Conservation (phyloP, 176 grass and related monocot species). For the Puccinellia tenuiflora region DNA sequence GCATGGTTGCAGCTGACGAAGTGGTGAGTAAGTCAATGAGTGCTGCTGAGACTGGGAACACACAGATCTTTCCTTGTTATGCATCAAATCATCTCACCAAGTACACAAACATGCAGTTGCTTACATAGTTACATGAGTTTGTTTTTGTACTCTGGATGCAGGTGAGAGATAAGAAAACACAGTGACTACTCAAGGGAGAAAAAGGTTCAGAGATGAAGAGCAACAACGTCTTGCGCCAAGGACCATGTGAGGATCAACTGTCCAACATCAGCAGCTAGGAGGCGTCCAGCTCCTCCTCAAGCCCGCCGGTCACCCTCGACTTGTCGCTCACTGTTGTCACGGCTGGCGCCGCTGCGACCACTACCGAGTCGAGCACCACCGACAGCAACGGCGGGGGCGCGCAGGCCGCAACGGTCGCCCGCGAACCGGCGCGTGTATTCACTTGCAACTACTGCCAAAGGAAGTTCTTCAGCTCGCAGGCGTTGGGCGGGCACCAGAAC, state of each 20-base stretch:
- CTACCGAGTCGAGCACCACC: constrained; percentile 47
- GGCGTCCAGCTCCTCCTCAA: constrained; percentile 28
- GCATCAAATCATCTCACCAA: not conserved
- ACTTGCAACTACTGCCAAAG: constrained; percentile 77
- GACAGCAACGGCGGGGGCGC: constrained; percentile 25
- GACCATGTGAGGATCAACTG: constrained; percentile 33
- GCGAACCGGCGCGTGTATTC: constrained; percentile 51
- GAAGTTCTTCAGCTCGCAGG: constrained; percentile 85
- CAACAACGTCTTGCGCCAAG: constrained; percentile 6
- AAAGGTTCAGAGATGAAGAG: constrained; percentile 30
- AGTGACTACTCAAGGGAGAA: not conserved
- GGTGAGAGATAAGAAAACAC: constrained; percentile 8
- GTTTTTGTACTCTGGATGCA: constrained; percentile 25
- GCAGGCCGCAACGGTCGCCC: not conserved
- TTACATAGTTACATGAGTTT: constrained; percentile 5
- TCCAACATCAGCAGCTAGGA: constrained; percentile 64
- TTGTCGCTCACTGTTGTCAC: constrained; percentile 37
- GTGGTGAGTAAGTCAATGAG: not conserved
- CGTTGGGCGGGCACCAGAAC: constrained; percentile 78
- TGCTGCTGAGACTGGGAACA: constrained; percentile 16
- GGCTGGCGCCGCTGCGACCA: not conserved
- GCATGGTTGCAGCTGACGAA: too few relatives aligned
- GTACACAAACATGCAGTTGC: not conserved
- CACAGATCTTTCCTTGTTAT: not conserved
- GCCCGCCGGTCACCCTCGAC: constrained; percentile 24